Conservation (phyloP, 2,329 filamentous ascomycete species). For the Aspergillus intermedius region DNA sequence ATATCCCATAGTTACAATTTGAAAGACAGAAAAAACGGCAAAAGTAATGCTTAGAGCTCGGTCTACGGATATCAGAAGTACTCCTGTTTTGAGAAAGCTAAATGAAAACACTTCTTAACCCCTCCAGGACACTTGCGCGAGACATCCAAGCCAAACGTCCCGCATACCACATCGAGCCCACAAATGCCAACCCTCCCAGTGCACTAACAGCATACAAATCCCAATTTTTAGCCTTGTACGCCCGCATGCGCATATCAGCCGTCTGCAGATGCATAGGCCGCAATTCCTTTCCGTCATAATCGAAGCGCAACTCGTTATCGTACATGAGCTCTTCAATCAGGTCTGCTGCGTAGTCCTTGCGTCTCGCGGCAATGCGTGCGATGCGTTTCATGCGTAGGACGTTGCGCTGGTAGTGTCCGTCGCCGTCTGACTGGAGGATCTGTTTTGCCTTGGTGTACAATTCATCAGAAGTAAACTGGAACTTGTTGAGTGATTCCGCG, state of each 20-base stretch:
- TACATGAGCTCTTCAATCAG: constrained; percentile 40
- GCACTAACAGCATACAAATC: constrained; percentile 22
- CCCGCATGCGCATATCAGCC: constrained; percentile 38
- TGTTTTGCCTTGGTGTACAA: constrained; percentile 22
- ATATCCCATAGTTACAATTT: too few species aligned
- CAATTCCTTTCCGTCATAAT: constrained; percentile 8
- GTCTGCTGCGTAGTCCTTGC: constrained; percentile 36
- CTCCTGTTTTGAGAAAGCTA: too few species aligned
- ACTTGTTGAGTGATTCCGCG: constrained; percentile 33
- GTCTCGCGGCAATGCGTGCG: constrained; percentile 29
- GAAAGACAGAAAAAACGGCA: too few species aligned
- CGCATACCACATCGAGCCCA: background rate
- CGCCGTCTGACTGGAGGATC: constrained; percentile 16
- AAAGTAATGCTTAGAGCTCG: too few species aligned
- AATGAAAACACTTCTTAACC: background rate
- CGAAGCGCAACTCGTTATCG: constrained; percentile 23
- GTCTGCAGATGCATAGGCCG: constrained; percentile 41
- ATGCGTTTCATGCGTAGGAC: constrained; percentile 35
- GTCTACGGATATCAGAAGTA: too few species aligned
- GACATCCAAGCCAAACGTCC: background rate
- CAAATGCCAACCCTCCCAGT: background rate
- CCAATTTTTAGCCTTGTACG: constrained; percentile 36
- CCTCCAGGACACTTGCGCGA: background rate
- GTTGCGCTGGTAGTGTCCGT: constrained; percentile 28
- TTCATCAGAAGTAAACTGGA: constrained; percentile 26